Percentiles rank a stretch among this genome's conserved stretches.
Conservation (phyloP, 2,329 filamentous ascomycete species). For the Cucurbitaria berberidis region DNA sequence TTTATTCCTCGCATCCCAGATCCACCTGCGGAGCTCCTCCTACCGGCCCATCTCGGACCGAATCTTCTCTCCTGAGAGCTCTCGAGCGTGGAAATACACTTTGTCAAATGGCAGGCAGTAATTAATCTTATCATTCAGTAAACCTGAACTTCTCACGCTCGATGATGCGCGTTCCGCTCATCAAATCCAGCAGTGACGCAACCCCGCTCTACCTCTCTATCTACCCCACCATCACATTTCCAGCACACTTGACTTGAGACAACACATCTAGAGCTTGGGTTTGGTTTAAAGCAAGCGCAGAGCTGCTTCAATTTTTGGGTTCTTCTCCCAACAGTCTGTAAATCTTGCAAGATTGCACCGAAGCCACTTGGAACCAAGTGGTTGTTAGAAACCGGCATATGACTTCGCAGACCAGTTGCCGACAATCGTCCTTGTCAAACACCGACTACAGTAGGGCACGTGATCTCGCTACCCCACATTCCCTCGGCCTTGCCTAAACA, state of each 20-base stretch:
- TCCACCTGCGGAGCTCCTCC: constrained; percentile 17
- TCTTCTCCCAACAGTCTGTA: neutral
- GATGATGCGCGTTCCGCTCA: neutral
- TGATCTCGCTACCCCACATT: neutral
- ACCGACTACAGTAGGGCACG: neutral
- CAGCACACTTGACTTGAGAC: neutral
- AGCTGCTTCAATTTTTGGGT: neutral
- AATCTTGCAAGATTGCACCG: neutral
- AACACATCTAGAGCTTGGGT: neutral
- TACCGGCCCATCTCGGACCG: constrained; percentile 32
- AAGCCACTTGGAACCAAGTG: neutral
- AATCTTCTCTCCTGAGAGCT: constrained; percentile 3
- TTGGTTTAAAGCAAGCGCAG: neutral
- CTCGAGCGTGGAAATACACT: constrained; percentile 17
- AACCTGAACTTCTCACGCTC: neutral
- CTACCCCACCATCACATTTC: neutral
- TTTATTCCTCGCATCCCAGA: constrained; percentile 20
- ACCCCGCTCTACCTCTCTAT: neutral
- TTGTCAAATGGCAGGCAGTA: neutral
- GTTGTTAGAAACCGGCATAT: neutral
- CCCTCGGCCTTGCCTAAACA: neutral
- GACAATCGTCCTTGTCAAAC: neutral
- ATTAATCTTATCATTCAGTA: neutral
- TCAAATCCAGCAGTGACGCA: neutral
- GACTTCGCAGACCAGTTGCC: neutral